Conservation (phyloP, 2,329 filamentous ascomycete genomes). For the Penicillium sp. region DNA sequence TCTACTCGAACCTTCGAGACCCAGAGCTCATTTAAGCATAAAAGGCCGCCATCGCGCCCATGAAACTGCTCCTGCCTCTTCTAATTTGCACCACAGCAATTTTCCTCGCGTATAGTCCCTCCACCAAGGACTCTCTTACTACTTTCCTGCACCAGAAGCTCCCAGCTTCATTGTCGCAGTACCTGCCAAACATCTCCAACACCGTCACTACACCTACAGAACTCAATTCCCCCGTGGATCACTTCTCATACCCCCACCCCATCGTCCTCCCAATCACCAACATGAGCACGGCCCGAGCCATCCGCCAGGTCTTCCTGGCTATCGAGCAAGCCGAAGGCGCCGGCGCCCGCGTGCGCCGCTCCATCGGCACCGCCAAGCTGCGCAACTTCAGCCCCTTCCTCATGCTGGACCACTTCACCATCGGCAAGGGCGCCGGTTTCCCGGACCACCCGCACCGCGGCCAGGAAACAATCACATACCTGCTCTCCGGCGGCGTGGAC, state of each 20-base stretch:
- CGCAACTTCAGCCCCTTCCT: conserved; percentile 89
- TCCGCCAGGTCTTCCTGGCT: conserved; percentile 81
- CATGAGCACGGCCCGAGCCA: conserved; percentile 71
- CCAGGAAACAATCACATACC: conserved; percentile 88
- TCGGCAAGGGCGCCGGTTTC: conserved; percentile 80
- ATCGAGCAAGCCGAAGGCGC: conserved; percentile 85
- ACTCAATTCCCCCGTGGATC: neutral
- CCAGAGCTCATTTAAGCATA: conserved; percentile 25
- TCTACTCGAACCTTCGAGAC: conserved; percentile 26
- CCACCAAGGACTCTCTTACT: conserved; percentile 17
- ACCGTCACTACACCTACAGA: conserved; percentile 9
- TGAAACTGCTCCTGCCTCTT: conserved; percentile 41
- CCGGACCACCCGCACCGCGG: conserved; percentile 84
- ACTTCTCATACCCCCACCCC: conserved; percentile 3
- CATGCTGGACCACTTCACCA: conserved; percentile 92
- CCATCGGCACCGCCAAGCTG: conserved; percentile 79
- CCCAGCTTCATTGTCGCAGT: conserved; percentile 17
- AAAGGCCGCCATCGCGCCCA: conserved; percentile 29
- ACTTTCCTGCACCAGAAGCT: conserved; percentile 21
- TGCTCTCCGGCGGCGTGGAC: conserved; percentile 81
- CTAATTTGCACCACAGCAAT: conserved; percentile 41
- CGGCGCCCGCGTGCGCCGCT: conserved; percentile 82
- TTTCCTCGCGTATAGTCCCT: conserved; percentile 27
- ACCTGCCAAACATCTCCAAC: conserved; percentile 8
- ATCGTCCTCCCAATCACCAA: conserved; percentile 43